Base-by-base conservation (phyloP, 129 eudicot species). In the Gnaphalium uliginosum region DNA sequence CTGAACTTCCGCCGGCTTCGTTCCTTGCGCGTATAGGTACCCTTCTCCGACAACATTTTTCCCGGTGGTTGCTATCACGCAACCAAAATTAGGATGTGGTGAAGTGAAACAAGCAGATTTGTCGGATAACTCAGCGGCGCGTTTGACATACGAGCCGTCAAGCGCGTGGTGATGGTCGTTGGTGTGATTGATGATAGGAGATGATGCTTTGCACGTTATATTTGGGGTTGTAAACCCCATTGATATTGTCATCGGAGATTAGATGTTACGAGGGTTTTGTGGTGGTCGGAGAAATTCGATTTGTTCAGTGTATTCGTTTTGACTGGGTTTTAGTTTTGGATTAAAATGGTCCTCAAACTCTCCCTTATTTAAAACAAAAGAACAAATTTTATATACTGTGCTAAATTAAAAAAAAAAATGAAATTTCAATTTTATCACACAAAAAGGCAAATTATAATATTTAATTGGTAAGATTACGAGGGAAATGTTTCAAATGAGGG, bases 31-130 rank as follows among this genome's bases (percentile, higher is more conserved):
- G 58, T 93, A 89, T 14, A 93, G 86, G 29, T 83, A 87, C 2
- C 96, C 98, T 72, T 93, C 98, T 30, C 98, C 98, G 39, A 85
- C 88, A 11, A 93, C 53, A 46, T 46, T 87, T 30, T 19, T 81
- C 0, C 82, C 85, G 21, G 68, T 46, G 18, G 33, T 72, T 25
- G 85, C 88, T 9, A 93, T 90, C 23, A 93, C 92, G 86, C 98
- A 93, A 41, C 98, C 98, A 39, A 90, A 93, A 78, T 93, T 93
- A 0, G 98, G 98, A 64, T 93, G 98, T 1, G 98, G 97, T 23
- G 97, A 89, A 6, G 97, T 86, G 76, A 81, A 83, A 18, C 97
- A 90, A 29, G 96, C 93, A 0, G 97, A 94, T 73, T 84, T 90
- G 67, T 94, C 98, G 3, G 97, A 96, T 25, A 94, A 29, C n/a